Evolutionary conservation across 2,329 filamentous ascomycete species (phyloP).

Genomic region (Grosmannia serpens): DNA sequence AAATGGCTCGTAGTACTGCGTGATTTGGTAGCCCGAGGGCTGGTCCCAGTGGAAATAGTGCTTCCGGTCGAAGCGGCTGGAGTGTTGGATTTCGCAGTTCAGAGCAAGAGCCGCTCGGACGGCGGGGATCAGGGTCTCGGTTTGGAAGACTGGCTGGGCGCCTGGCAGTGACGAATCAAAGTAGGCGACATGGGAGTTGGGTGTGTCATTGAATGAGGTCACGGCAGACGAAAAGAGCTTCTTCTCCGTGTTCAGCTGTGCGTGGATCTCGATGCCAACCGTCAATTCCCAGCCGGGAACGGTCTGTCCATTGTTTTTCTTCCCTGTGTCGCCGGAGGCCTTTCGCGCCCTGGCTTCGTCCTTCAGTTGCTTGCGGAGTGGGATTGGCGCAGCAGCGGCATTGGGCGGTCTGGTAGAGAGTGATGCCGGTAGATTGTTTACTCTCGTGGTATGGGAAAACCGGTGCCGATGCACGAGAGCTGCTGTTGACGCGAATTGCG

Average conservation of each 20-base stretch:
- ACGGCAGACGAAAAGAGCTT: conserved; percentile 79
- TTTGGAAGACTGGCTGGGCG: conserved; percentile 77
- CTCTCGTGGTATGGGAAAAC: not conserved
- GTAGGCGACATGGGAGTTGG: conserved; percentile 77
- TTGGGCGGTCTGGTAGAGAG: too few species aligned
- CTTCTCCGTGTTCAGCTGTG: conserved; percentile 75
- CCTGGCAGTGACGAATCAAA: conserved; percentile 89
- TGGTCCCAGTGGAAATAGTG: conserved; percentile 99
- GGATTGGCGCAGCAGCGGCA: conserved; percentile 20
- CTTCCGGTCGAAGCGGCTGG: conserved; percentile 86
- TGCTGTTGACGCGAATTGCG: not conserved
- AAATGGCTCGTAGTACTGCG: conserved; percentile 77
- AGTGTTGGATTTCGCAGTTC: conserved; percentile 62
- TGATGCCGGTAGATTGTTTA: not conserved
- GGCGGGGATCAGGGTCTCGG: conserved; percentile 75
- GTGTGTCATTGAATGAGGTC: conserved; percentile 49
- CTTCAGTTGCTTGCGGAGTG: conserved; percentile 62
- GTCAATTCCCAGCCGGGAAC: conserved; percentile 78
- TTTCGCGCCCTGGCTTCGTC: conserved; percentile 48
- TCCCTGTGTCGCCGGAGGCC: conserved; percentile 29
- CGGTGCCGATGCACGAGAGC: not conserved
- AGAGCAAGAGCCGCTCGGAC: conserved; percentile 78
- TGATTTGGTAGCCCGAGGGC: conserved; percentile 92
- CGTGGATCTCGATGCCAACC: conserved; percentile 94
- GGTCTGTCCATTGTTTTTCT: conserved; percentile 35